Evolutionary conservation across 495 filamentous ascomycete species (phyloP), one percentile per base, ranked within the genome.

Genomic region (Stereocaulon alpinum): DNA sequence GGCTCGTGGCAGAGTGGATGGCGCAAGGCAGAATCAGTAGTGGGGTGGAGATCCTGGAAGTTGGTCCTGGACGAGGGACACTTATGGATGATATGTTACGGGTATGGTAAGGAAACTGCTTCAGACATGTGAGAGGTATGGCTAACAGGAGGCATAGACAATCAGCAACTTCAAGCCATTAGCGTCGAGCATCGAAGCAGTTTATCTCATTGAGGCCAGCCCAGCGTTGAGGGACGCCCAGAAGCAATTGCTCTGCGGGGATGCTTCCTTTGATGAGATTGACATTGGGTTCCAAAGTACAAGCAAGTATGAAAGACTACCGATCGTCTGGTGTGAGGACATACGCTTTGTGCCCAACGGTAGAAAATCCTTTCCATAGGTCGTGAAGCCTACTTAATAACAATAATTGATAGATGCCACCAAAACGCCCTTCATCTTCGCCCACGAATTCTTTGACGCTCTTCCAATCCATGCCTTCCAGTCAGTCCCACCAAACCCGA

Each of bases 401-500:
- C 20, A 11, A 34, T 58, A 22, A 10, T n/a, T 55, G 6, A 59
- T 71, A 74, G 70, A 77, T 66, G 71, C 76, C 60, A 75, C 61
- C 59, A 90, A 88, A 64, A 88, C 84, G 17, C 91, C 93, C 1
- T 93, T 96, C 72, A 93, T 97, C 53, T 80, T 96, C 40, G 93
- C 92, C 12, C 93, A 98, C 69, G 93, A 98, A 69, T 96, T 98
- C 77, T 97, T 98, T 72, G 93, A 98, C 67, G 93, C 93, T n/a
- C 86, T 97, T 6, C 93, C 93, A 41, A 95, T 98, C 66, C 90
- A 98, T 72, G 87, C 89, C 60, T 98, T 98, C 71, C 85, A 96
- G 67, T 85, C 85, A 27, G 72, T 90, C 37, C 72, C 80, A 44
- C 70, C 77, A 32, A 70, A 71, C 59, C 68, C 75, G 60, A 63